Conservation (phyloP, 495 filamentous ascomycete species). For the Neurospora sp. region DNA sequence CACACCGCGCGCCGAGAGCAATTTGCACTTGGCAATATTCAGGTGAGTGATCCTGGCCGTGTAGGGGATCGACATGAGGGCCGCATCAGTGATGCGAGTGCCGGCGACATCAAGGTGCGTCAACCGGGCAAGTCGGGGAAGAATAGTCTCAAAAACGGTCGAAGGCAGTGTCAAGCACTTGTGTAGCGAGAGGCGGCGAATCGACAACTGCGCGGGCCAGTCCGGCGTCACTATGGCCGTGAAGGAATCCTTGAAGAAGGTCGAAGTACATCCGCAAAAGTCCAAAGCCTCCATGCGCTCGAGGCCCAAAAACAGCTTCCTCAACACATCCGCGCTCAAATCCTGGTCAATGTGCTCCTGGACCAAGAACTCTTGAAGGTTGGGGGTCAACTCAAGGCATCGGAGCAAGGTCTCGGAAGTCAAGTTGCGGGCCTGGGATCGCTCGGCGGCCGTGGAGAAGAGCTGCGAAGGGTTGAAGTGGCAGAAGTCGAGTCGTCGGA, state of each 20-base stretch:
- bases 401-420: slow-evolving; percentile 65
- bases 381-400: slow-evolving; percentile 66
- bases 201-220: slow-evolving; percentile 42
- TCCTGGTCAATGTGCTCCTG: slow-evolving; percentile 83
- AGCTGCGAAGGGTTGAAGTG: slow-evolving; percentile 79
- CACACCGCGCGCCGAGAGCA: slow-evolving; percentile 54
- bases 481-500: slow-evolving; percentile 75
- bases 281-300: slow-evolving; percentile 62
- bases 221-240: slow-evolving; percentile 24
- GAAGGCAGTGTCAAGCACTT: slow-evolving; percentile 68
- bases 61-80: slow-evolving; percentile 59
- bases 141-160: slow-evolving; percentile 56
- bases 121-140: slow-evolving; percentile 58
- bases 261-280: slow-evolving; percentile 70
- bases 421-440: slow-evolving; percentile 68
- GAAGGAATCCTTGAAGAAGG: slow-evolving; percentile 54
- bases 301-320: slow-evolving; percentile 64
- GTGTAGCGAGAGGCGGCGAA: slow-evolving; percentile 67
- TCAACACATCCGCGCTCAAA: slow-evolving; percentile 54
- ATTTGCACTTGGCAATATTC: slow-evolving; percentile 66
- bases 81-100: slow-evolving; percentile 66
- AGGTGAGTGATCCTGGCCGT: slow-evolving; percentile 70
- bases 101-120: slow-evolving; percentile 76
- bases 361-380: slow-evolving; percentile 69
- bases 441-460: slow-evolving; percentile 72